phyloP scores from a whole-genome alignment of 495 filamentous ascomycete genomes.

The Penicillium soppii region DNA sequence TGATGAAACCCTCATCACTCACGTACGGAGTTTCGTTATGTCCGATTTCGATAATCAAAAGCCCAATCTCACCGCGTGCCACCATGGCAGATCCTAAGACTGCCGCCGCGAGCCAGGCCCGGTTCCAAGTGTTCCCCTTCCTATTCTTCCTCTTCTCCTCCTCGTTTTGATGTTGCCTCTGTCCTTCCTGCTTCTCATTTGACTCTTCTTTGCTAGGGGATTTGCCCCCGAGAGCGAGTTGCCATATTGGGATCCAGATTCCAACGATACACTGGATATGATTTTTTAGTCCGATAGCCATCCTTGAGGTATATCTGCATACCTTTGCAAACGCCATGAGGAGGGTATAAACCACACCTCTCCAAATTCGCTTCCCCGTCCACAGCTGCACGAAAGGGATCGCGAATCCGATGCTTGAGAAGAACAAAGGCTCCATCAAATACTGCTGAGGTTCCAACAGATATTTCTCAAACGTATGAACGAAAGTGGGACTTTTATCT shows the following conservation, averaged over 20 bases:
- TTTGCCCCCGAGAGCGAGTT: background rate
- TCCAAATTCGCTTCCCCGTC: conserved; percentile 60
- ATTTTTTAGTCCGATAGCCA: background rate
- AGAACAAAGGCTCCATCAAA: conserved; percentile 72
- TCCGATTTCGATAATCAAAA: conserved; percentile 69
- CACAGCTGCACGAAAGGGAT: conserved; percentile 71
- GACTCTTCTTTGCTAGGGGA: background rate
- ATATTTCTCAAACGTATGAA: conserved; percentile 36
- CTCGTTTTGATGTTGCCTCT: background rate
- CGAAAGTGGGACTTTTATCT: conserved; percentile 33
- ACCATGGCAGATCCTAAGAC: conserved; percentile 64
- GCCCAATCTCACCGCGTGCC: conserved; percentile 74
- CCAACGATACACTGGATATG: conserved; percentile 28
- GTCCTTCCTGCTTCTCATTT: background rate
- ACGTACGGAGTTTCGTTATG: conserved; percentile 39
- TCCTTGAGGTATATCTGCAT: background rate
- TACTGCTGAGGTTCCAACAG: conserved; percentile 38
- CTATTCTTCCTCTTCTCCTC: background rate
- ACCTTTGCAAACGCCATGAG: conserved; percentile 68
- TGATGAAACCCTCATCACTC: conserved; percentile 51
- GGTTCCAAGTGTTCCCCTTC: too few species aligned
- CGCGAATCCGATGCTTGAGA: conserved; percentile 69
- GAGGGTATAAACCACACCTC: conserved; percentile 63
- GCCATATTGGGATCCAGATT: conserved; percentile 29
- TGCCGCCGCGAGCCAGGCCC: conserved; percentile 48